Conservation (phyloP, 805 yeast species). For the Wickerhamiella qilinensis region DNA sequence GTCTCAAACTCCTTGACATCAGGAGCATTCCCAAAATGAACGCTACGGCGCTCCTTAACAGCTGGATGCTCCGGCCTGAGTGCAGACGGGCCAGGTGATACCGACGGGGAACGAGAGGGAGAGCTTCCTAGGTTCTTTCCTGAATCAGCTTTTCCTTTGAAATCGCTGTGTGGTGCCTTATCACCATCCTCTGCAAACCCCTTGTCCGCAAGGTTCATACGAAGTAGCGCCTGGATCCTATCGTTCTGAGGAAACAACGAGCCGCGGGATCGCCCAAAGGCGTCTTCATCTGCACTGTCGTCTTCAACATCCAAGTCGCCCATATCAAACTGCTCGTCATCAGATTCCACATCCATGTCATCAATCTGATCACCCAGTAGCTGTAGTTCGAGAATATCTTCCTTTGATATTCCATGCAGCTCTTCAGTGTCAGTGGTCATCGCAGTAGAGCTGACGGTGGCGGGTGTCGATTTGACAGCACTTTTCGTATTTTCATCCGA, state of each 20-base stretch:
- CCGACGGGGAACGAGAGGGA: neutral
- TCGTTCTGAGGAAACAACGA: constrained; percentile 20
- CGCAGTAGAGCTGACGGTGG: neutral
- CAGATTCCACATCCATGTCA: constrained; percentile 3
- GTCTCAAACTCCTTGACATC: neutral
- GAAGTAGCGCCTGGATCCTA: constrained; percentile 9
- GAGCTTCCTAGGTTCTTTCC: neutral
- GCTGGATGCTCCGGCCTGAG: neutral
- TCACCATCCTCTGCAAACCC: neutral
- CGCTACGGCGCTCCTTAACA: neutral
- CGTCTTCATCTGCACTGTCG: constrained; percentile 20
- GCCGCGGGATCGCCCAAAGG: constrained; percentile 22
- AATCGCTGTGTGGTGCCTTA: neutral
- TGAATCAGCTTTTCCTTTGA: neutral
- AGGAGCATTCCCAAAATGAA: neutral
- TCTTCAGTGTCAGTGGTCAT: neutral
- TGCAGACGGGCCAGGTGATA: neutral
- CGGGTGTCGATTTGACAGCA: neutral
- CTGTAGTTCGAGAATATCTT: constrained; percentile 19
- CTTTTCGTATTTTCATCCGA: no score
- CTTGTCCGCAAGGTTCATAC: constrained; percentile 3
- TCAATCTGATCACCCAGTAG: constrained; percentile 12
- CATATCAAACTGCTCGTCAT: constrained; percentile 10
- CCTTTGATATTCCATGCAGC: constrained; percentile 5
- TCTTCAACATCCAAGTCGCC: constrained; percentile 18